These are phyloP conservation scores for Antitrichia curtipendula DNA, from an alignment of 225 moss, liverwort and hornwort genomes.

Conservation along the genomic window DNA sequence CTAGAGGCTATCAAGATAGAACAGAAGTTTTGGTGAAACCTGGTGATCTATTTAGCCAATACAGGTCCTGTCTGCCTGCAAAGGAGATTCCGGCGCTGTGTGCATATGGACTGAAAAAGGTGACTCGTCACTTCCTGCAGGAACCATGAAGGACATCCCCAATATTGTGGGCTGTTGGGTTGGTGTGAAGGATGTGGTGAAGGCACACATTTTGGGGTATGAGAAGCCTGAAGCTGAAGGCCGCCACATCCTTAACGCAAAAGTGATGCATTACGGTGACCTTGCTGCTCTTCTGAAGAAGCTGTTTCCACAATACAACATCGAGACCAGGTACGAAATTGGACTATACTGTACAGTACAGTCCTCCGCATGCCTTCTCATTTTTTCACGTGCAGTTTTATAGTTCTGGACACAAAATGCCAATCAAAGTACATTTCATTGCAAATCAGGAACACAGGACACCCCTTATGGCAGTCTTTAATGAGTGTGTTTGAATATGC, in stretches of 20 bases:
- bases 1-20: neutral
- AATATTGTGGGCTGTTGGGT: neutral
- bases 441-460: neutral
- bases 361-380: no score
- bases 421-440: neutral
- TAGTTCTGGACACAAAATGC: neutral
- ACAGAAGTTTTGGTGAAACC: neutral
- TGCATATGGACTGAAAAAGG: neutral
- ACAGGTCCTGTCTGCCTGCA: neutral
- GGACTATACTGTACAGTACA: no score
- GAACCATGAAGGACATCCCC: neutral
- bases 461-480: neutral
- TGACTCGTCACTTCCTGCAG: neutral
- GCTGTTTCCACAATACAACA: conserved; percentile 33
- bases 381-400: no score
- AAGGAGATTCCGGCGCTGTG: neutral
- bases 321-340: conserved; percentile 16
- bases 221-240: conserved; percentile 61
- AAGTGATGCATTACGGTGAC: conserved; percentile 13
- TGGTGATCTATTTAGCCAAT: neutral
- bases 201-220: conserved; percentile 38
- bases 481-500: no score
- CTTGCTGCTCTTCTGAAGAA: conserved; percentile 15
- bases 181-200: conserved; percentile 45
- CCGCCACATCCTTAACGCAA: conserved; percentile 11